phyloP scores from a whole-genome alignment of 2,329 filamentous ascomycete genomes.

The Colletotrichum tofieldiae region DNA sequence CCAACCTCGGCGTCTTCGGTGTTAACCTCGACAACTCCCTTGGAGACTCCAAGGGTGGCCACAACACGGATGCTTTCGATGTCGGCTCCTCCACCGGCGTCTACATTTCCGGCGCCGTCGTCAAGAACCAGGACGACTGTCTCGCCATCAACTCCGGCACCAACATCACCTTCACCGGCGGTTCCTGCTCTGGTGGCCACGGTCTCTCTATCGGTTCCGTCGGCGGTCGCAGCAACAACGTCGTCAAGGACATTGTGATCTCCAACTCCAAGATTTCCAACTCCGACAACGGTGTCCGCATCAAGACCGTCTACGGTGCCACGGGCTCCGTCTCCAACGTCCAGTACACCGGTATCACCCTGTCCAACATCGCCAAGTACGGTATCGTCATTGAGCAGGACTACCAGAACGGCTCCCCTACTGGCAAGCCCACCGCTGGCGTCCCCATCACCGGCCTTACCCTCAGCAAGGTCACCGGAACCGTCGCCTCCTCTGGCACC shows the following conservation, averaged over 20 bases:
- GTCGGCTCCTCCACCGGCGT: slow-evolving; percentile 65
- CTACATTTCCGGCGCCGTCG: slow-evolving; percentile 65
- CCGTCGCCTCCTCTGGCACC: slow-evolving; percentile 56
- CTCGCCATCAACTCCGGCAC: slow-evolving; percentile 70
- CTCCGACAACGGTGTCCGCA: slow-evolving; percentile 67
- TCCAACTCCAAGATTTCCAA: slow-evolving; percentile 64
- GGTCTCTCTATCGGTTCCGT: slow-evolving; percentile 61
- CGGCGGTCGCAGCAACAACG: slow-evolving; percentile 66
- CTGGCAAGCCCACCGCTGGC: slow-evolving; percentile 48
- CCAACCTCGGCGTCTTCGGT: slow-evolving; percentile 52
- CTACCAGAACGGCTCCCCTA: slow-evolving; percentile 65
- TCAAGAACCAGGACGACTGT: slow-evolving; percentile 76
- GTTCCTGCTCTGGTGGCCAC: slow-evolving; percentile 62
- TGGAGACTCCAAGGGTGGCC: slow-evolving; percentile 53
- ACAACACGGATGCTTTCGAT: slow-evolving; percentile 75
- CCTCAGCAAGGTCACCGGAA: slow-evolving; percentile 60
- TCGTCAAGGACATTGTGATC: slow-evolving; percentile 66
- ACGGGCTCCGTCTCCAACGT: slow-evolving; percentile 62
- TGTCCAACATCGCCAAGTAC: slow-evolving; percentile 59
- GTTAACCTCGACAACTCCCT: slow-evolving; percentile 58
- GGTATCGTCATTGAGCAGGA: slow-evolving; percentile 60
- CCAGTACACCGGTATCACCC: slow-evolving; percentile 60
- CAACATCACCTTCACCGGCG: slow-evolving; percentile 62
- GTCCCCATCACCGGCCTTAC: slow-evolving; percentile 69
- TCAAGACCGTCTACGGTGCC: slow-evolving; percentile 65